Conservation (phyloP, 1,139 yeast species). For the Diutina sp. region DNA sequence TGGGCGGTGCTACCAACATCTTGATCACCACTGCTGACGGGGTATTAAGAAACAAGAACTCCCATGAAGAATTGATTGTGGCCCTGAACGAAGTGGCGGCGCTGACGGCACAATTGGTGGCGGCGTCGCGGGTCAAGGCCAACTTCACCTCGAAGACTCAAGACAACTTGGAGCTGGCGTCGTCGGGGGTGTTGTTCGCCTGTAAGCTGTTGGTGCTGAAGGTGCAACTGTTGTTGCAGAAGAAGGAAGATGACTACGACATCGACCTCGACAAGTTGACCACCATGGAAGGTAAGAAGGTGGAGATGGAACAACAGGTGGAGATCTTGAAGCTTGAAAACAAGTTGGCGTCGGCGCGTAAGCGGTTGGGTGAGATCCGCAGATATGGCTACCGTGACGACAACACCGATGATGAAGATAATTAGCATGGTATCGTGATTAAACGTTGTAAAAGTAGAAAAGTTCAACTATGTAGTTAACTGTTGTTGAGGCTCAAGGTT, state of each 20-base stretch:
- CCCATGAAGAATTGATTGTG: constrained; percentile 78
- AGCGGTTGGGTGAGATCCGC: constrained; percentile 75
- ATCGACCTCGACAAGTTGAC: constrained; percentile 55
- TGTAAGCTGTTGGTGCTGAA: constrained; percentile 60
- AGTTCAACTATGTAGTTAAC: too few species aligned
- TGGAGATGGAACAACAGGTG: constrained; percentile 91
- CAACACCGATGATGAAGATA: constrained; percentile 1
- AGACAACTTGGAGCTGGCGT: constrained; percentile 58
- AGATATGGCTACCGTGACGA: constrained; percentile 52
- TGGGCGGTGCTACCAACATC: constrained; percentile 72
- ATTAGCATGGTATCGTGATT: not conserved
- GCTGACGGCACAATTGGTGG: constrained; percentile 84
- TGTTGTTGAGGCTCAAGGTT: too few species aligned
- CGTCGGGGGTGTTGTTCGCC: constrained; percentile 58
- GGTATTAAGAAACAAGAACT: constrained; percentile 46
- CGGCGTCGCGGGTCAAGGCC: constrained; percentile 85
- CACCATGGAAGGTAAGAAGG: constrained; percentile 73
- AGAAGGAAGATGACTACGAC: constrained; percentile 5
- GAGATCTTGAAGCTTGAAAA: constrained; percentile 78
- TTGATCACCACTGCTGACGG: constrained; percentile 83
- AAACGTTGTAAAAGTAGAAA: not conserved
- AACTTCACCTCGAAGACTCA: constrained; percentile 68
- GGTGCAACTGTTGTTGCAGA: constrained; percentile 49
- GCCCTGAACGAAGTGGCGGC: constrained; percentile 91
- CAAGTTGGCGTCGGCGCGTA: constrained; percentile 58